Percentiles rank a stretch among this genome's conserved stretches.
Conservation (phyloP, 2,329 filamentous ascomycete species). For the Ustilaginoidea virens region DNA sequence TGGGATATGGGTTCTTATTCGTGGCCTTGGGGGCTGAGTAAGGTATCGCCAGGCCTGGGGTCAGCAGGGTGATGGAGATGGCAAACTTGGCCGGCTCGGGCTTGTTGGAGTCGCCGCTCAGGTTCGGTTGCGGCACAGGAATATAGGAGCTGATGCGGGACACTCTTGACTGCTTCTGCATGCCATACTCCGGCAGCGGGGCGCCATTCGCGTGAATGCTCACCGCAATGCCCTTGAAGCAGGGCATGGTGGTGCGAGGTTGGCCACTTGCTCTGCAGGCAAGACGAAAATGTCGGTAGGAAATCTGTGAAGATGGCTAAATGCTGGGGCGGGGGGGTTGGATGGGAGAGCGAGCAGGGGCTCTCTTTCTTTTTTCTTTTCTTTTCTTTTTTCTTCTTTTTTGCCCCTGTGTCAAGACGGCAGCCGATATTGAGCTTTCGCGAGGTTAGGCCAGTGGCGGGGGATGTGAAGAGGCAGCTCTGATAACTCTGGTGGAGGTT, state of each 20-base stretch:
- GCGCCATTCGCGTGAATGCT: conserved; percentile 76
- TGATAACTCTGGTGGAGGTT: conserved; percentile 4
- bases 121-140: conserved; percentile 75
- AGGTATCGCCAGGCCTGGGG: conserved; percentile 72
- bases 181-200: conserved; percentile 81
- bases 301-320: too few species aligned
- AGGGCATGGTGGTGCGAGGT: conserved; percentile 50
- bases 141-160: conserved; percentile 96
- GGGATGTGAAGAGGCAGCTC: conserved; percentile 2
- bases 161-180: conserved; percentile 82
- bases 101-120: conserved; percentile 47
- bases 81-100: conserved; percentile 92
- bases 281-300: too few species aligned
- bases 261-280: too few species aligned
- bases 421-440: too few species aligned
- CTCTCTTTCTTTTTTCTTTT: too few species aligned
- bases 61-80: conserved; percentile 92
- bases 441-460: too few species aligned
- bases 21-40: conserved; percentile 82
- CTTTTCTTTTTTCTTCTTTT: too few species aligned
- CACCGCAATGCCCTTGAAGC: conserved; percentile 97
- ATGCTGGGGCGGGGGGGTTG: too few species aligned
- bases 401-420: too few species aligned
- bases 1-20: conserved; percentile 60
- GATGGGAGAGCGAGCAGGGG: too few species aligned